phyloP scores from a whole-genome alignment of 345 rosid species.

The Populus euphratica region DNA sequence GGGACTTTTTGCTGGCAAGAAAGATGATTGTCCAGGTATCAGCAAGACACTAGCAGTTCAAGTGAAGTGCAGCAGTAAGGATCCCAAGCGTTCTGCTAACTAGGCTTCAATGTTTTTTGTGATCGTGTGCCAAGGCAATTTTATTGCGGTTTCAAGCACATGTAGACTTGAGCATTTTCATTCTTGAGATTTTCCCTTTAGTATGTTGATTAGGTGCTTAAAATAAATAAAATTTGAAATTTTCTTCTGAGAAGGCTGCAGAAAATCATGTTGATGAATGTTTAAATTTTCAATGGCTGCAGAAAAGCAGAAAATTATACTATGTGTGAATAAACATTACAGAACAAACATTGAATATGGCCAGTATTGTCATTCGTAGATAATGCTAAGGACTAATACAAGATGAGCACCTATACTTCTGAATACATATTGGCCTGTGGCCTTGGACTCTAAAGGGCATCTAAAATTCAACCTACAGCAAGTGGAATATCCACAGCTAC shows the following conservation, averaged over 20 bases:
- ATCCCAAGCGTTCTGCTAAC: neutral
- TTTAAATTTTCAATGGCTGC: neutral
- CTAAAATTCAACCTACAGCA: neutral
- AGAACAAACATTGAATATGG: neutral
- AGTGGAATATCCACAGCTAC: neutral
- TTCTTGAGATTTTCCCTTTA: neutral
- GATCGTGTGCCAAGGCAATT: neutral
- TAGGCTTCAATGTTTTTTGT: neutral
- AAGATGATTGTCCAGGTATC: slow-evolving; percentile 40
- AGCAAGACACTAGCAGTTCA: slow-evolving; percentile 64
- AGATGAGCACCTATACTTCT: neutral
- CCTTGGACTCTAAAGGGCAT: neutral
- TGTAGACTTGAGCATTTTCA: neutral
- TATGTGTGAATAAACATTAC: neutral
- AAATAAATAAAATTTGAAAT: too few species aligned
- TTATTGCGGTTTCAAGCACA: neutral
- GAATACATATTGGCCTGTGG: neutral
- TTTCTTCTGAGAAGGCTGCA: too few species aligned
- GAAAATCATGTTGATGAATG: neutral
- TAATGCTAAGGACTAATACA: neutral
- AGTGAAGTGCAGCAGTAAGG: slow-evolving; percentile 46
- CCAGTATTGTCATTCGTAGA: neutral
- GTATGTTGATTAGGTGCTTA: neutral
- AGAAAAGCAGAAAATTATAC: neutral
- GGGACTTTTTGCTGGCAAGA: slow-evolving; percentile 31